Evolutionary conservation across 2,329 filamentous ascomycete species (phyloP).

Genomic region (Hypoxylon sp.): DNA sequence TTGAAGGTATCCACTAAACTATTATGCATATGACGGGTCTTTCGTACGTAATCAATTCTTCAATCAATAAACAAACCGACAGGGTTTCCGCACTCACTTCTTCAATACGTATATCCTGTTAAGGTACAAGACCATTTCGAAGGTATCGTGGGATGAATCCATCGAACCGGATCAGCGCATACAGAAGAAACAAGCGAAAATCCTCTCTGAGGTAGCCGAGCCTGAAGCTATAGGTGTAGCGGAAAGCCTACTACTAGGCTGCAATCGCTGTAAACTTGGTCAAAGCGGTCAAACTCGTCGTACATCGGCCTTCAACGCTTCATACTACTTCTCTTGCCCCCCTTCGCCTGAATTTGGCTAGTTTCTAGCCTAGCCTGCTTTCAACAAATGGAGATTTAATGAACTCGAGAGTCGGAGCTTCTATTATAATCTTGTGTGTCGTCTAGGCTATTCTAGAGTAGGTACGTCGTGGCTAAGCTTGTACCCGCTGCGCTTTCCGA

Average conservation of each 20-base stretch:
- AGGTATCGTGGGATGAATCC: constrained; percentile 18
- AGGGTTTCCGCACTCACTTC: neutral
- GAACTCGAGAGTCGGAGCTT: neutral
- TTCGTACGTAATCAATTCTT: neutral
- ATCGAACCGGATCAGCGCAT: neutral
- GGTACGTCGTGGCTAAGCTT: constrained; percentile 15
- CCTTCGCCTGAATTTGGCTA: constrained; percentile 21
- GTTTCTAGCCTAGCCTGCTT: neutral
- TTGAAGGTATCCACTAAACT: neutral
- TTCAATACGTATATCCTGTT: neutral
- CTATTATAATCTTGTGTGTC: neutral
- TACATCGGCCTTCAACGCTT: constrained; percentile 19
- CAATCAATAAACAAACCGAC: neutral
- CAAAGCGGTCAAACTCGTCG: constrained; percentile 36
- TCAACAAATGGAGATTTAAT: neutral
- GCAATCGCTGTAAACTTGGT: neutral
- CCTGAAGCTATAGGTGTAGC: neutral
- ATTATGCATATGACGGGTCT: neutral
- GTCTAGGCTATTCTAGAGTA: constrained; percentile 13
- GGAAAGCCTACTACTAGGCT: neutral
- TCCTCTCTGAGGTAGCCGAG: neutral
- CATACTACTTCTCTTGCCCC: constrained; percentile 7
- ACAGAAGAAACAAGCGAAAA: neutral
- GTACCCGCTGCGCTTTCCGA: constrained; percentile 30
- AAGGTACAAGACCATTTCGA: neutral